Conservation (phyloP, 129 eudicot species). For the Apium graveolens region DNA sequence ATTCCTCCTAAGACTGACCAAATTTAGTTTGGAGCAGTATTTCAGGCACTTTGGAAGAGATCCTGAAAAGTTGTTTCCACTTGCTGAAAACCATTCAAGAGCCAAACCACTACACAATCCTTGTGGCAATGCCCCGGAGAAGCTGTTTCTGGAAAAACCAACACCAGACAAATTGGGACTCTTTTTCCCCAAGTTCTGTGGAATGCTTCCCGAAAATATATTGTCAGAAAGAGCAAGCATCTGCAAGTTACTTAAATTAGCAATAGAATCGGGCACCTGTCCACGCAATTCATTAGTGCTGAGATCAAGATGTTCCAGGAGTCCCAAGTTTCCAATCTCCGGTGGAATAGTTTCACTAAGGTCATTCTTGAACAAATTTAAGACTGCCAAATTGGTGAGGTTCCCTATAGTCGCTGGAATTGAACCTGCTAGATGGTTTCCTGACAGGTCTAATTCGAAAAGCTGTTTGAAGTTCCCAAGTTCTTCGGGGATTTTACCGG, state of each 20-base stretch:
- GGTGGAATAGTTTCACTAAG: slow-evolving; percentile 56
- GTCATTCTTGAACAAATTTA: slow-evolving; percentile 43
- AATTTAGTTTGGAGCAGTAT: background rate
- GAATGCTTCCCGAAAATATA: slow-evolving; percentile 35
- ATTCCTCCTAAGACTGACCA: slow-evolving; percentile 17
- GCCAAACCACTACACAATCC: slow-evolving; percentile 41
- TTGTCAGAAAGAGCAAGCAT: slow-evolving; percentile 30
- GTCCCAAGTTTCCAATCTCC: slow-evolving; percentile 47
- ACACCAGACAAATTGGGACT: slow-evolving; percentile 28
- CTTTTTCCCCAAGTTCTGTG: slow-evolving; percentile 42
- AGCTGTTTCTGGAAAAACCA: slow-evolving; percentile 65
- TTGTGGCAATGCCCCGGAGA: slow-evolving; percentile 38
- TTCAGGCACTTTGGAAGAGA: slow-evolving; percentile 12
- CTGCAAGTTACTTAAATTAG: slow-evolving; percentile 29
- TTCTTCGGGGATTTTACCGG: slow-evolving; percentile 52
- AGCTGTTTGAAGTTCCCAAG: slow-evolving; percentile 42
- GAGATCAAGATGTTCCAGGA: slow-evolving; percentile 35
- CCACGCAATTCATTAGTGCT: slow-evolving; percentile 43
- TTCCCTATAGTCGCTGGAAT: slow-evolving; percentile 55
- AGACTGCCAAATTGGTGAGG: slow-evolving; percentile 22
- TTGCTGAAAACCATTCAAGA: background rate
- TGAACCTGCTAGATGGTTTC: slow-evolving; percentile 46
- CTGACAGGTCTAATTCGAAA: slow-evolving; percentile 34
- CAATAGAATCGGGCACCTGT: slow-evolving; percentile 43
- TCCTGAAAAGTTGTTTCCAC: slow-evolving; percentile 16